Evolutionary conservation across 345 rosid genomes (phyloP).

Genomic region (Brassica carinata): DNA sequence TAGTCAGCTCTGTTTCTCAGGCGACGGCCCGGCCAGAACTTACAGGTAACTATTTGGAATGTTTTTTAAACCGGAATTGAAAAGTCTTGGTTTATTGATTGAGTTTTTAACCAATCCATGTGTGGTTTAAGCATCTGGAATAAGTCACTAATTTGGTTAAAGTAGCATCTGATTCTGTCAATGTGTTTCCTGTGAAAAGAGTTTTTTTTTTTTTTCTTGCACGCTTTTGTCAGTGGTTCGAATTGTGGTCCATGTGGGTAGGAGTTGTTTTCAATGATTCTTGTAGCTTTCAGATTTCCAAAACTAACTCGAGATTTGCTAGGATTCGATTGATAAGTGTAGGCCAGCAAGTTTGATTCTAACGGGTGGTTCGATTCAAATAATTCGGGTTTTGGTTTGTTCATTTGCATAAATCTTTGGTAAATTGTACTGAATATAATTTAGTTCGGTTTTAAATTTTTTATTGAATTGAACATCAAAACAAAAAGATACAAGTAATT

Average conservation of each 20-base stretch:
- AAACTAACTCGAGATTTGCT: not conserved
- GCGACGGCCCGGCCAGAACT: conserved; percentile 60
- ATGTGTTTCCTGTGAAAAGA: not conserved
- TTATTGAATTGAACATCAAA: too few relatives aligned
- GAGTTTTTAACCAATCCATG: not conserved
- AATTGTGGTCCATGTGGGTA: conserved; percentile 22
- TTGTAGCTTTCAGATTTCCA: conserved; percentile 10
- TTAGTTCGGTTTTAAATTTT: too few relatives aligned
- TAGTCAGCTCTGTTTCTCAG: conserved; percentile 65
- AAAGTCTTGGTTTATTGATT: conserved; percentile 4
- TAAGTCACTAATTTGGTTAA: conserved; percentile 2
- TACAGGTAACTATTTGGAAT: conserved; percentile 48
- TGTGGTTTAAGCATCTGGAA: not conserved
- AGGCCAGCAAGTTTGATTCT: not conserved
- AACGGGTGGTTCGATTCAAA: not conserved
- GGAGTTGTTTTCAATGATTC: conserved; percentile 36
- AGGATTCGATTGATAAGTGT: conserved; percentile 10
- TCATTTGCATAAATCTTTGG: too few relatives aligned
- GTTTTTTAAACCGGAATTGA: not conserved
- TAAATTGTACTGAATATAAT: too few relatives aligned
- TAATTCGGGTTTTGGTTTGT: not conserved
- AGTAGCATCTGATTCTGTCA: conserved; percentile 24
- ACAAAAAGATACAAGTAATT: not conserved
- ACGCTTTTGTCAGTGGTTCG: not conserved
- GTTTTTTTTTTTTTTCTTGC: not conserved